Evolutionary conservation across 1,139 yeast genomes (phyloP).

Genomic region (Scheffersomyces titani): DNA sequence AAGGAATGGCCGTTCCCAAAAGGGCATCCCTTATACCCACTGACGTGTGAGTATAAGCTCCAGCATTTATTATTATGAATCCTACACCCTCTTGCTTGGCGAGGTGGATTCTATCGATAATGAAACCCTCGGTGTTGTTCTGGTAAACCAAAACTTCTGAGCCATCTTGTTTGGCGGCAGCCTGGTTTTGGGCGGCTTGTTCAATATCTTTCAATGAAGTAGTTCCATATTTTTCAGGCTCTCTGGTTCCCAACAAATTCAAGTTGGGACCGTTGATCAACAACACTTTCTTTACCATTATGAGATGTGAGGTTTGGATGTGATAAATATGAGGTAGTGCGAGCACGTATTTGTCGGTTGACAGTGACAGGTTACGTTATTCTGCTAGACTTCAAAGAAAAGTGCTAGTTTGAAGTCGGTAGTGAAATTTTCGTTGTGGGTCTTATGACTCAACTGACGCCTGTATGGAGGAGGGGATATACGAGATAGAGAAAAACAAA

Average conservation of each 20-base stretch:
- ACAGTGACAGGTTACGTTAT: not conserved
- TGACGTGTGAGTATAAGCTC: slow-evolving; percentile 54
- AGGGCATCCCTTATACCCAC: slow-evolving; percentile 53
- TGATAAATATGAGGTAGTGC: slow-evolving; percentile 41
- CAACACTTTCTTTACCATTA: slow-evolving; percentile 49
- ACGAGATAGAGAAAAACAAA: not conserved
- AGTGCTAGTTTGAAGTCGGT: not conserved
- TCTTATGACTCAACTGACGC: not conserved
- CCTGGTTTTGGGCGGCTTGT: slow-evolving; percentile 39
- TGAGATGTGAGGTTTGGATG: slow-evolving; percentile 61
- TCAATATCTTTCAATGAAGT: slow-evolving; percentile 45
- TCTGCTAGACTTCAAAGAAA: not conserved
- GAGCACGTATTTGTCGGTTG: not conserved
- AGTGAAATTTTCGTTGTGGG: not conserved
- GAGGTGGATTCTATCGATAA: slow-evolving; percentile 47
- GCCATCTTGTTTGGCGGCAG: slow-evolving; percentile 31
- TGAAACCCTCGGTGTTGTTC: slow-evolving; percentile 48
- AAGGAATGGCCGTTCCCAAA: slow-evolving; percentile 48
- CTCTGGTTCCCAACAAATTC: slow-evolving; percentile 49
- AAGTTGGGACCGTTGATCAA: slow-evolving; percentile 51
- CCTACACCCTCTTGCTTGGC: slow-evolving; percentile 43
- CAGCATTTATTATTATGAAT: slow-evolving; percentile 49
- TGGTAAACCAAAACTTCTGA: slow-evolving; percentile 36
- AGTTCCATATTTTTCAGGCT: slow-evolving; percentile 52
- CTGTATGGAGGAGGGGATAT: not conserved